A percentile compares a stretch with the other conserved stretches of the same genome.
phyloP scores from a whole-genome alignment of 495 filamentous ascomycete species.

The Echria macrotheca region DNA sequence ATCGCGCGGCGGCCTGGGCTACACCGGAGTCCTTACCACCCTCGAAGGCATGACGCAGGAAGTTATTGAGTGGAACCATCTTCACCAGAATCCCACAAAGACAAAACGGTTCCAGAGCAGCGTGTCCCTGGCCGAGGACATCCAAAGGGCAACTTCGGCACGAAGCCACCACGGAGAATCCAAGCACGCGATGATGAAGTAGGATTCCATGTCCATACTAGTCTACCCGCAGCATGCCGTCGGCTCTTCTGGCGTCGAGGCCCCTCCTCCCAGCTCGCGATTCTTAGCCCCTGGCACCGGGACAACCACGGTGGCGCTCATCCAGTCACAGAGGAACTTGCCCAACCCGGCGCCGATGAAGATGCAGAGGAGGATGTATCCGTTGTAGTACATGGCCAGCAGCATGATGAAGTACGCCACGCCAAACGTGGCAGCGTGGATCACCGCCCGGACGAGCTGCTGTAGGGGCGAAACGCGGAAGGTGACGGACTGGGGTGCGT shows the following conservation, averaged over 20 bases:
- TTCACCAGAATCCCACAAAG: constrained; percentile 17
- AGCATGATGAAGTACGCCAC: constrained; percentile 55
- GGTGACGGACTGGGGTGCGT: constrained; percentile 18
- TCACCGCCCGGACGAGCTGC: constrained; percentile 42
- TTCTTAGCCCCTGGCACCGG: background rate
- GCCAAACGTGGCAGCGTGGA: constrained; percentile 48
- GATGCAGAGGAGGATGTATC: constrained; percentile 54
- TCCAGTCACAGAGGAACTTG: constrained; percentile 43
- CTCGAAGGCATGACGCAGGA: constrained; percentile 51
- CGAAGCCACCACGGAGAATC: background rate
- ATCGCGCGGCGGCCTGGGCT: constrained; percentile 47
- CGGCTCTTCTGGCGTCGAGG: too few relatives aligned
- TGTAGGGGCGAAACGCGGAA: constrained; percentile 44
- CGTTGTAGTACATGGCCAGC: constrained; percentile 52
- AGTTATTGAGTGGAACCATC: constrained; percentile 48
- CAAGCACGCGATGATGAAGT: background rate
- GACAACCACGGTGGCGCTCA: constrained; percentile 19
- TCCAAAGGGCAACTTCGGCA: constrained; percentile 22
- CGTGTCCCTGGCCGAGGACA: constrained; percentile 36
- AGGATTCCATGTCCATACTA: too few relatives aligned
- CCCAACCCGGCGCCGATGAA: constrained; percentile 47
- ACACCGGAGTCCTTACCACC: constrained; percentile 44
- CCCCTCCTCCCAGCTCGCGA: too few relatives aligned
- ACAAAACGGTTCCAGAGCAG: constrained; percentile 30
- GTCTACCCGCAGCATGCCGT: constrained; percentile 28